Evolutionary conservation across 352 stramenopile genomes (phyloP), one percentile per base, ranked within the genome.

Genomic region (Globisporangium barbulae): DNA sequence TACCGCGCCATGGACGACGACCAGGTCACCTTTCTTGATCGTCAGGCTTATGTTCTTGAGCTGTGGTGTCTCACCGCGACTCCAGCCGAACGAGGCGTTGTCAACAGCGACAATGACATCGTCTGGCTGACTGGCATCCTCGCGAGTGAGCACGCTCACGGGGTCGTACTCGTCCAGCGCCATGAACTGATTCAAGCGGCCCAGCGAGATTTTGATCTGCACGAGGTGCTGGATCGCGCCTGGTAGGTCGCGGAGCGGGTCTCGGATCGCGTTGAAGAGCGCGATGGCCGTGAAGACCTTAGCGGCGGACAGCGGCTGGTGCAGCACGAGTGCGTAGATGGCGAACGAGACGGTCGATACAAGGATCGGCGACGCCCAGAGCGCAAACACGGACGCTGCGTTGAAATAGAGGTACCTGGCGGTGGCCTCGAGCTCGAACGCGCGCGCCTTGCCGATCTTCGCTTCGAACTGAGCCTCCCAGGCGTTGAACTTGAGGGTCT

Each of bases 401-500:
- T 68, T 71, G 10, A 86, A 71, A 52, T 90, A 91, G 1, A 77
- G 75, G 45, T 91, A 79, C 33, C 73, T 83, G 12, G 35, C 30
- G 1, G 93, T 66, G 1, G 78, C 73, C 3, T 8, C 22, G 22
- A 54, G 48, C 25, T 54, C 48, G 48, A 54, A 54, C 25, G 98
- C 48, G 48, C 48, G 48, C 25, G 48, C 48, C 13, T 35, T 6
- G 13, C 12, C 22, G 13, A 54, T 35, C n/a, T 19, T 30, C 22
- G 22, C 25, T 10, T 30, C 48, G 3, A 22, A 54, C 48, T 54
- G 48, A 12, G 48, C 48, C 48, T 54, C 48, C 48, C 48, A 54
- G 21, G 48, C 48, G 48, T 54, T 97, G 2, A 98, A 70, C 67
- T 99, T 99, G 65, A 99, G 90, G 47, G 98, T 81, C 70, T 98